Evolutionary conservation across 441 rosid genomes (phyloP), one percentile per base, ranked within the genome.

Genomic region (Erodium texanum): DNA sequence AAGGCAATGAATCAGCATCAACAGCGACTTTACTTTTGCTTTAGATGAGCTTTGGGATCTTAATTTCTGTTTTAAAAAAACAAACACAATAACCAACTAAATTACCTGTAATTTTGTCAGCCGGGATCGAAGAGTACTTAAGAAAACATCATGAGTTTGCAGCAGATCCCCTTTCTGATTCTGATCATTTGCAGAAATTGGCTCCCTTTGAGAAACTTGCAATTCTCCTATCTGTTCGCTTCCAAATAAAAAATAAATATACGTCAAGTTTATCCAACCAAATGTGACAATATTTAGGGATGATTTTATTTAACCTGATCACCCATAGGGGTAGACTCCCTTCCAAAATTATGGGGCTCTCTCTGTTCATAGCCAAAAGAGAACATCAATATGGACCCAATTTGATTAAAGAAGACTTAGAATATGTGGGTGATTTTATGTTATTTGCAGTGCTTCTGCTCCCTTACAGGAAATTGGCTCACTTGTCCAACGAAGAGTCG

Each of bases 81-180:
- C 52, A 38, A 38, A 32, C n/a, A 54, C 66, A 56, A 56, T 10
- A 52, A 62, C 62, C 64, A 32, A 68, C 63, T 41, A 59, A 71
- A 71, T 70, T 82, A 92, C 99, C 87, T 94, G 98, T 74, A 94
- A 76, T 68, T 92, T 94, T 64, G 88, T 87, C 84, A 89, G 74
- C 75, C 99, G 93, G 10, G 90, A 92, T 62, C 87, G 83, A 54
- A 92, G 83, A 69, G 87, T 83, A 76, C 82, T 92, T 75, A 82
- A 75, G 77, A 89, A 84, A 67, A 76, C 77, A 66, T 90, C 84
- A 71, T 92, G 97, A 71, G 70, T 79, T 80, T 80, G 83, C 97
- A 88, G 80, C 66, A 94, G 76, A 80, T 67, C 83, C 71, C 88
- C 99, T 70, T 66, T 71, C 70, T 83, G 71, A 70, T 86, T 87